Conservation (phyloP, 2,329 filamentous ascomycete species). For the Fusarium guadeloupense region DNA sequence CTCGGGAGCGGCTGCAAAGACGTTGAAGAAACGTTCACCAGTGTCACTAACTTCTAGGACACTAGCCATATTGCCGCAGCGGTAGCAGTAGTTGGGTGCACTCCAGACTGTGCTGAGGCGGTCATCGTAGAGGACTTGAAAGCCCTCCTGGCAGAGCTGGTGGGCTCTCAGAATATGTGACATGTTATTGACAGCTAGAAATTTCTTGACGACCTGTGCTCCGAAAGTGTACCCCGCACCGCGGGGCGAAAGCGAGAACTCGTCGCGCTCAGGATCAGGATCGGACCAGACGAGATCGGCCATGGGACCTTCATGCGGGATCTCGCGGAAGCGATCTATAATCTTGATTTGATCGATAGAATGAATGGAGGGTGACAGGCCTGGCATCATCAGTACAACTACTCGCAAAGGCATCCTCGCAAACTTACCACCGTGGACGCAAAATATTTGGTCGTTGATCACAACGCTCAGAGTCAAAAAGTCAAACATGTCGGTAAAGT, state of each 20-base stretch:
- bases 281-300: constrained; percentile 99
- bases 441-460: constrained; percentile 99
- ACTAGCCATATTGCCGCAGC: constrained; percentile 96
- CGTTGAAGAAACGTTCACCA: constrained; percentile 95
- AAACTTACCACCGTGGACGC: constrained; percentile 83
- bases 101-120: constrained; percentile 97
- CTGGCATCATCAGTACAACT: constrained; percentile 50
- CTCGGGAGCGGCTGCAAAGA: constrained; percentile 95
- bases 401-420: neutral
- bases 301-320: constrained; percentile 98
- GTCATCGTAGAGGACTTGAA: constrained; percentile 96
- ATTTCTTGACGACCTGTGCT: constrained; percentile 97
- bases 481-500: constrained; percentile 99
- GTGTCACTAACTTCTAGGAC: constrained; percentile 95
- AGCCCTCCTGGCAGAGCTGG: constrained; percentile 97
- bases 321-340: constrained; percentile 98
- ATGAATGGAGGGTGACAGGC: constrained; percentile 89
- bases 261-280: constrained; percentile 95
- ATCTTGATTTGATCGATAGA: constrained; percentile 99
- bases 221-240: constrained; percentile 98
- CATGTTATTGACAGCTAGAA: constrained; percentile 97
- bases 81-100: constrained; percentile 94
- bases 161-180: constrained; percentile 97
- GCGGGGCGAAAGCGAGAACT: constrained; percentile 92
- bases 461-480: constrained; percentile 96